Base-by-base conservation (phyloP, 352 stramenopile species). In the Pythium utonaiense region DNA sequence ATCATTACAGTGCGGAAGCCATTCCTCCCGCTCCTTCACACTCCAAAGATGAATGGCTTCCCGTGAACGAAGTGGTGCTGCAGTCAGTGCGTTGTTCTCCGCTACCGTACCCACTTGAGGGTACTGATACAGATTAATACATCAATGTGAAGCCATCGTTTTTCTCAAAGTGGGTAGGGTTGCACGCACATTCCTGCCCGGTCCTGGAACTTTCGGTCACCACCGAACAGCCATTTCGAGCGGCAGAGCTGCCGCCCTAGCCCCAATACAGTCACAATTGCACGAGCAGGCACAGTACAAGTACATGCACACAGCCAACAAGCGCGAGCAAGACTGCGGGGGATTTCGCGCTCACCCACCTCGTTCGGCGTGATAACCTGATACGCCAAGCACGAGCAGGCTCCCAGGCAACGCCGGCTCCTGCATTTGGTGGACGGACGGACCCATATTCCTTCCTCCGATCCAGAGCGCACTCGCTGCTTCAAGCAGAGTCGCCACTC, bases 251-350 rank as follows among this genome's bases (percentile, higher is more conserved):
- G 38, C 34, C 27, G 28, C 28, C 55, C 55, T 62, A 62, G 16
- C 55, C 55, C 55, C 51, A 47, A 33, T 54, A 27, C 16, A 16
- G 44, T 27, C 21, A 53, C 53, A 60, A 53, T 42, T 52, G 38
- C 33, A 53, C 53, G 31, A 60, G 49, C 31, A 30, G 33, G 31
- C 24, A 27, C 27, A 4, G 19, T 14, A 44, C 12, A 51, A 33
- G 44, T 27, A 47, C 40, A 47, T 47, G 40, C 40, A 10, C 17
- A 19, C 38, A n/a, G n/a, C n/a, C n/a, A n/a, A 24, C 38, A 44
- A 44, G 24, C 17, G 38, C 38, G 19, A 33, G 40, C n/a, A 9
- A 17, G 40, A 47, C n/a, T 27, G 40, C 27, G 40, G 21, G 42
- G 24, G 27, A 50, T 33, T n/a, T 50, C 42, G 42, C 14, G 42